Evolutionary conservation across 805 yeast species (phyloP).

Genomic region (Candida germanica): DNA sequence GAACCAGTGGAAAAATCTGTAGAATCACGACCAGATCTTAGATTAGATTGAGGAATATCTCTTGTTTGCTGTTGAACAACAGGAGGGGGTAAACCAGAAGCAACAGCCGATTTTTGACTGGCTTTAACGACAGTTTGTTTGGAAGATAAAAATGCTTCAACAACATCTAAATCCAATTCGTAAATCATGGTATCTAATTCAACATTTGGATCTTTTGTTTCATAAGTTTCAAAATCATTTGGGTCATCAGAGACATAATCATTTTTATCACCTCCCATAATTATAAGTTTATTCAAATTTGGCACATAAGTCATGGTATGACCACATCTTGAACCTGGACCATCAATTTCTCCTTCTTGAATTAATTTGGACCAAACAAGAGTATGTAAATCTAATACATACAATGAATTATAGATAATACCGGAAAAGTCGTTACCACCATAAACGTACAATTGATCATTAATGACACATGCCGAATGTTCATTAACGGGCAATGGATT

Average conservation of each 20-base stretch:
- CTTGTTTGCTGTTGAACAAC: not conserved
- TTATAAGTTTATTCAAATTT: constrained; percentile 62
- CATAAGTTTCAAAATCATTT: constrained; percentile 50
- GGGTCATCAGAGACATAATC: constrained; percentile 56
- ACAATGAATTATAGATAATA: constrained; percentile 59
- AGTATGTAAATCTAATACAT: constrained; percentile 72
- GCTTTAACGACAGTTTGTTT: constrained; percentile 16
- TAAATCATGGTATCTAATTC: constrained; percentile 56
- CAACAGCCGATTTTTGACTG: constrained; percentile 14
- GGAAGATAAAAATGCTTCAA: constrained; percentile 28
- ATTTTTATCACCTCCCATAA: constrained; percentile 90
- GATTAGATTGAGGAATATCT: constrained; percentile 3
- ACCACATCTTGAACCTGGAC: constrained; percentile 86
- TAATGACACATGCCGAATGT: constrained; percentile 79
- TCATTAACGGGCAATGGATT: constrained; percentile 85
- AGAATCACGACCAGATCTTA: constrained; percentile 18
- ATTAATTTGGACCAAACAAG: constrained; percentile 71
- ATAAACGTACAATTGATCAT: constrained; percentile 74
- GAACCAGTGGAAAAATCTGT: constrained; percentile 20
- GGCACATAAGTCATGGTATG: constrained; percentile 78
- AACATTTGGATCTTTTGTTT: constrained; percentile 44
- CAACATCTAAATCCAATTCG: constrained; percentile 54
- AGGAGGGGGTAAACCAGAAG: constrained; percentile 6
- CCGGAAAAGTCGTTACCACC: constrained; percentile 88
- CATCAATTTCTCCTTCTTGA: constrained; percentile 41